These are phyloP conservation scores for Knufia fluminis DNA, from an alignment of 2,329 filamentous ascomycete genomes.

Conservation along the genomic window DNA sequence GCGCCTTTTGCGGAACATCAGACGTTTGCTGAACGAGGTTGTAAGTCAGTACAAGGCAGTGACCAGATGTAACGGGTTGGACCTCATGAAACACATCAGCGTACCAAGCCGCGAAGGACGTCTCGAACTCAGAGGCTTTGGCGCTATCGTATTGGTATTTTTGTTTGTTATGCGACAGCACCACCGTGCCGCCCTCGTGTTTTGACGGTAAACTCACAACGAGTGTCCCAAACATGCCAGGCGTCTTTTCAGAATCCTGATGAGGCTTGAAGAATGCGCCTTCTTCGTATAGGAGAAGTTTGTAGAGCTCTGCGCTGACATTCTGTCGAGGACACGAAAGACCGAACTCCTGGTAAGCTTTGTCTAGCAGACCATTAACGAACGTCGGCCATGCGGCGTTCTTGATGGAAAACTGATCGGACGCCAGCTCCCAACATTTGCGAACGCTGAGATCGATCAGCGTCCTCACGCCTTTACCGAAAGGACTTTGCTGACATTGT, in stretches of 20 bases:
- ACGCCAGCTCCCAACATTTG: neutral
- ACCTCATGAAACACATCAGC: neutral
- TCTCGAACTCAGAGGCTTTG: neutral
- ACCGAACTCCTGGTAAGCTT: neutral
- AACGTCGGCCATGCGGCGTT: neutral
- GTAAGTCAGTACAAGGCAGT: neutral
- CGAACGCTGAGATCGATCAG: too few relatives aligned
- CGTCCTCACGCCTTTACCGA: neutral
- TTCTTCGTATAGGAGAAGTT: neutral
- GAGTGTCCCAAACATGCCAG: neutral
- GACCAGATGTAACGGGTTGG: neutral
- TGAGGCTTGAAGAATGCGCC: neutral
- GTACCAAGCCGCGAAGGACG: neutral
- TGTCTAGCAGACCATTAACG: neutral
- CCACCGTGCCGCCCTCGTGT: neutral
- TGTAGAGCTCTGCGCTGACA: neutral
- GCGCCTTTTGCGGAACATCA: neutral
- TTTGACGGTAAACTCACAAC: neutral
- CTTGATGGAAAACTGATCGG: neutral
- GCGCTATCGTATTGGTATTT: neutral
- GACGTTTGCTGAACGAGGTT: neutral
- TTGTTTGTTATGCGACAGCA: slow-evolving; percentile 20
- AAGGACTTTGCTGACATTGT: neutral
- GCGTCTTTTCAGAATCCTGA: neutral
- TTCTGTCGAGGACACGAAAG: neutral